These are phyloP conservation scores for Sordariomycetes sp. DNA, from an alignment of 2,329 filamentous ascomycete genomes.

Conservation along the genomic window DNA sequence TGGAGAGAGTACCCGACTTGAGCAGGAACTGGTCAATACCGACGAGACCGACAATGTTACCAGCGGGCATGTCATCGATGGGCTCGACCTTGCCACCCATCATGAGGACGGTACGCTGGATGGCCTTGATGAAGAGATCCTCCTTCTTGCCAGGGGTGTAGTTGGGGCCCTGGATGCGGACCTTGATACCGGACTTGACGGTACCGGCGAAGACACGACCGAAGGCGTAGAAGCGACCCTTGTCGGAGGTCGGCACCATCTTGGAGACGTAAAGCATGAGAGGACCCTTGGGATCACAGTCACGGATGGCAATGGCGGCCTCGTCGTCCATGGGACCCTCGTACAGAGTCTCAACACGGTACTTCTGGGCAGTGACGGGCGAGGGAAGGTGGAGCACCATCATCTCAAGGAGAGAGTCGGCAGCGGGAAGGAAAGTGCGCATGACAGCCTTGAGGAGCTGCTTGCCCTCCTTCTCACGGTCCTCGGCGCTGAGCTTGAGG, in stretches of 20 bases:
- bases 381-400: slow-evolving; percentile 99
- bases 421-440: slow-evolving; percentile 97
- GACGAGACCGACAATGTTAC: slow-evolving; percentile 99
- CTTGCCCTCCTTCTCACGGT: slow-evolving; percentile 95
- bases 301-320: slow-evolving; percentile 89
- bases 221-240: slow-evolving; percentile 99
- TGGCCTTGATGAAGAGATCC: slow-evolving; percentile 97
- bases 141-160: slow-evolving; percentile 98
- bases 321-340: slow-evolving; percentile 93
- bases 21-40: slow-evolving; percentile 99
- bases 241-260: slow-evolving; percentile 99
- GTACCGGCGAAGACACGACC: slow-evolving; percentile 99
- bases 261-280: slow-evolving; percentile 99
- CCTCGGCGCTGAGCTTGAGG: slow-evolving; percentile 79
- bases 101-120: slow-evolving; percentile 99
- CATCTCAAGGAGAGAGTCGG: slow-evolving; percentile 98
- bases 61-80: slow-evolving; percentile 96
- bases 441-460: slow-evolving; percentile 95
- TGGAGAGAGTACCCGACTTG: slow-evolving; percentile 99
- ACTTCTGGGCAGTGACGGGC: slow-evolving; percentile 88
- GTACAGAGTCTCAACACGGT: slow-evolving; percentile 97
- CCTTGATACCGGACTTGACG: slow-evolving; percentile 94
- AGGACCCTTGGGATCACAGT: slow-evolving; percentile 94
- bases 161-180: slow-evolving; percentile 99
- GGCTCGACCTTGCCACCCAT: slow-evolving; percentile 99